Evolutionary conservation across 2,329 filamentous ascomycete species (phyloP).

Genomic region (Sporothrix globosa): DNA sequence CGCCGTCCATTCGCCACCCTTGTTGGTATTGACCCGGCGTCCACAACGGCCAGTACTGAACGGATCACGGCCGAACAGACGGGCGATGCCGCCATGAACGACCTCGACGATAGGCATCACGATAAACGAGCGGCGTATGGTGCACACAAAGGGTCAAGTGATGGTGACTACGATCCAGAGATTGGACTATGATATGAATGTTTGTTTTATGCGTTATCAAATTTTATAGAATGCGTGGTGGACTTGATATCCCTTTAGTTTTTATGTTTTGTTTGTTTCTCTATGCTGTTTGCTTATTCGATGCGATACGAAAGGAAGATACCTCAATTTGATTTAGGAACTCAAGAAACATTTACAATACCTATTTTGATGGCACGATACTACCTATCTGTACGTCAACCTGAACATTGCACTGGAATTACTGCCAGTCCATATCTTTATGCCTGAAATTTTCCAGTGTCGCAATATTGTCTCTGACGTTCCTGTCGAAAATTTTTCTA

Average conservation of each 20-base stretch:
- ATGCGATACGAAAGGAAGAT: not conserved
- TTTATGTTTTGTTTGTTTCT: not conserved
- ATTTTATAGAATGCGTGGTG: not conserved
- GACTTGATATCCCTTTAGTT: not conserved
- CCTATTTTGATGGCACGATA: too few species aligned
- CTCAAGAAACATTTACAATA: too few species aligned
- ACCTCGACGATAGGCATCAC: slow-evolving; percentile 3
- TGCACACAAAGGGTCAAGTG: slow-evolving; percentile 9
- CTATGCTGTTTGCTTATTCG: not conserved
- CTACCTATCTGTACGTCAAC: too few species aligned
- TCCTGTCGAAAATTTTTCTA: not conserved
- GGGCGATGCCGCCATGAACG: slow-evolving; percentile 7
- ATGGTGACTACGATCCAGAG: slow-evolving; percentile 11
- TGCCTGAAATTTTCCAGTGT: too few species aligned
- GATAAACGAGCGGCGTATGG: not conserved
- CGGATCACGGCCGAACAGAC: slow-evolving; percentile 28
- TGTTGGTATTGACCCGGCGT: slow-evolving; percentile 20
- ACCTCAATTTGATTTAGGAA: not conserved
- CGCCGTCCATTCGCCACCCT: slow-evolving; percentile 1
- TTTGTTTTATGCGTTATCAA: not conserved
- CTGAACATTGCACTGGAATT: too few species aligned
- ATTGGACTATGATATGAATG: not conserved
- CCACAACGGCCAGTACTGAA: slow-evolving; percentile 32
- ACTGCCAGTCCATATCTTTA: too few species aligned
- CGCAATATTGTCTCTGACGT: too few species aligned